These are phyloP conservation scores for Trichomonascaceae sp. DNA, from an alignment of 1,139 yeast genomes.

Conservation along the genomic window DNA sequence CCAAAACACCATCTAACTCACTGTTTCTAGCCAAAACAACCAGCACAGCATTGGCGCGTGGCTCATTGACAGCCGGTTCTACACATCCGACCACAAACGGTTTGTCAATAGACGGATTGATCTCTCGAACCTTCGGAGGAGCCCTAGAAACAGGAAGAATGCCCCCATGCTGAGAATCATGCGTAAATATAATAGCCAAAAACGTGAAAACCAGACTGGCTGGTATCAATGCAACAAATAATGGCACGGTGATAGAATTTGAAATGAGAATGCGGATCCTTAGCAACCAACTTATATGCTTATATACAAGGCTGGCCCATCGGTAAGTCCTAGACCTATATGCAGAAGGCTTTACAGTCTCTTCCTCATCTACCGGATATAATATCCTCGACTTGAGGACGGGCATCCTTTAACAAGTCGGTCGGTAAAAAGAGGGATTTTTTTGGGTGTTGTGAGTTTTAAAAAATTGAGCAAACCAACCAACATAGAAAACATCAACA, in stretches of 20 bases:
- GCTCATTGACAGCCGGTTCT: constrained; percentile 30
- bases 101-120: constrained; percentile 21
- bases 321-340: constrained; percentile 9
- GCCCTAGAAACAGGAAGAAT: constrained; percentile 10
- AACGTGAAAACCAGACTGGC: constrained; percentile 5
- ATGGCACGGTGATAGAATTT: constrained; percentile 15
- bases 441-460: not conserved
- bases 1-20: constrained; percentile 63
- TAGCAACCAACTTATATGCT: constrained; percentile 7
- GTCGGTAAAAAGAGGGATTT: not conserved
- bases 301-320: constrained; percentile 1
- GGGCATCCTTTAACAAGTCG: not conserved
- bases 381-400: constrained; percentile 7
- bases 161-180: constrained; percentile 7
- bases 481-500: not conserved
- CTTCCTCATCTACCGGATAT: constrained; percentile 7
- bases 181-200: constrained; percentile 2
- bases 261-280: constrained; percentile 14
- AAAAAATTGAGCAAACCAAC: not conserved
- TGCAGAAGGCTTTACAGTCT: constrained; percentile 2
- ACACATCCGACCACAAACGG: constrained; percentile 33
- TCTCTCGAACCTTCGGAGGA: constrained; percentile 12
- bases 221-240: constrained; percentile 11
- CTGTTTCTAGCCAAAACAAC: constrained; percentile 76
- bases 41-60: constrained; percentile 67